phyloP scores from a whole-genome alignment of 495 filamentous ascomycete species.

The Aspergillus bridgeri region DNA sequence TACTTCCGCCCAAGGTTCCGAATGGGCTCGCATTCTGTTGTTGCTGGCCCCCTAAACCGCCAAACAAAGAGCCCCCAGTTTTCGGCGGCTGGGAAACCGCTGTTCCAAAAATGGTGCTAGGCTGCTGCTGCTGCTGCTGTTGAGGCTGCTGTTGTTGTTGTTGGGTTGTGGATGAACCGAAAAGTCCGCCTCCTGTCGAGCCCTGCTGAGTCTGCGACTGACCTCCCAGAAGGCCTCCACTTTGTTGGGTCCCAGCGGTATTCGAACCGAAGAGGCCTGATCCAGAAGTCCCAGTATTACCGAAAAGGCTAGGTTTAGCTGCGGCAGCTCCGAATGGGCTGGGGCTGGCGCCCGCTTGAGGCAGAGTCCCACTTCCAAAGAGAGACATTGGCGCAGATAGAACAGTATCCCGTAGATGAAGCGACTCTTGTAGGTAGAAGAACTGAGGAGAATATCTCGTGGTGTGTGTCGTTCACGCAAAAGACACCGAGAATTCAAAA shows the following conservation, averaged over 20 bases:
- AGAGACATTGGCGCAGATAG: conserved; percentile 25
- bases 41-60: conserved; percentile 28
- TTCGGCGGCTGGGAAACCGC: conserved; percentile 35
- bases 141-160: conserved; percentile 33
- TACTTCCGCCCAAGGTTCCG: conserved; percentile 4
- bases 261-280: conserved; percentile 15
- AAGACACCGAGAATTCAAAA: not conserved
- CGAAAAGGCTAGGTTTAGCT: conserved; percentile 39
- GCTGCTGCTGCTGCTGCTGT: not conserved
- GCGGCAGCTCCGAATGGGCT: conserved; percentile 21
- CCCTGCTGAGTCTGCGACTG: conserved; percentile 13
- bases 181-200: conserved; percentile 19
- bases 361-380: conserved; percentile 28
- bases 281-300: conserved; percentile 14
- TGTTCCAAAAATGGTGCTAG: not conserved
- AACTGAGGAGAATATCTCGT: not conserved
- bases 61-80: conserved; percentile 32
- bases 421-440: not conserved
- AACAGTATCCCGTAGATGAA: not conserved
- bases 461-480: not conserved
- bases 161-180: conserved; percentile 26
- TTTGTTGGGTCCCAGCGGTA: conserved; percentile 18
- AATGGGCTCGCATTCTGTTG: conserved; percentile 27
- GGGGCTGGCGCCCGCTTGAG: conserved; percentile 8
- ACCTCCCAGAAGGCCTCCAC: conserved; percentile 28